Evolutionary conservation across 2,329 filamentous ascomycete species (phyloP).

Genomic region (Hypoxylon sp.): DNA sequence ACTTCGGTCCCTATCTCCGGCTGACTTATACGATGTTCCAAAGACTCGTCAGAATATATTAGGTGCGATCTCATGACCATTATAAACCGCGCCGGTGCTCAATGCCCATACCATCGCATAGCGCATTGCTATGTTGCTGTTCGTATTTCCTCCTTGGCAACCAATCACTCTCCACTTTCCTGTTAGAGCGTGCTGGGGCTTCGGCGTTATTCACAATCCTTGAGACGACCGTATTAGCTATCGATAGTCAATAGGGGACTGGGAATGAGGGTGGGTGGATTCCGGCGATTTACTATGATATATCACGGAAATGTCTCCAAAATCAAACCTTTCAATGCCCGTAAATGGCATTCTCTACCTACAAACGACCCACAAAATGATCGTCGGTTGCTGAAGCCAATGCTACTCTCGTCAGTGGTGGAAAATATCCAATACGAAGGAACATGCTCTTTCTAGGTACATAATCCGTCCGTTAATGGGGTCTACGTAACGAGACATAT

Average conservation of each 20-base stretch:
- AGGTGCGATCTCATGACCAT: background rate
- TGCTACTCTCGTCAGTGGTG: constrained; percentile 16
- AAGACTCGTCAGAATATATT: background rate
- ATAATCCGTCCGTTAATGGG: constrained; percentile 20
- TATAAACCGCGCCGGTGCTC: background rate
- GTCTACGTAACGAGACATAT: constrained; percentile 12
- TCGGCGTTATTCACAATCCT: background rate
- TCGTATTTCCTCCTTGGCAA: background rate
- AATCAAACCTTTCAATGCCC: background rate
- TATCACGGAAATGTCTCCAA: background rate
- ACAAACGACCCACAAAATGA: constrained; percentile 8
- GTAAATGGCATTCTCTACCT: constrained; percentile 6
- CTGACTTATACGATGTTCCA: background rate
- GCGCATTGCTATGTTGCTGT: background rate
- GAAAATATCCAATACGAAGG: constrained; percentile 14
- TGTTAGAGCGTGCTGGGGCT: background rate
- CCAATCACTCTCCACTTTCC: background rate
- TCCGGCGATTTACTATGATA: background rate
- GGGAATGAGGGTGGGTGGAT: background rate
- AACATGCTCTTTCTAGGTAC: constrained; percentile 11
- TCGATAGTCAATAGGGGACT: background rate
- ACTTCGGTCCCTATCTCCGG: background rate
- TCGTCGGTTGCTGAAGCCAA: background rate
- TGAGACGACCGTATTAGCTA: background rate
- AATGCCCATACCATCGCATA: background rate